A percentile compares a stretch with the other conserved stretches of the same genome.
Conservation (phyloP, 2,329 filamentous ascomycete species). For the Sporothrix globosa region DNA sequence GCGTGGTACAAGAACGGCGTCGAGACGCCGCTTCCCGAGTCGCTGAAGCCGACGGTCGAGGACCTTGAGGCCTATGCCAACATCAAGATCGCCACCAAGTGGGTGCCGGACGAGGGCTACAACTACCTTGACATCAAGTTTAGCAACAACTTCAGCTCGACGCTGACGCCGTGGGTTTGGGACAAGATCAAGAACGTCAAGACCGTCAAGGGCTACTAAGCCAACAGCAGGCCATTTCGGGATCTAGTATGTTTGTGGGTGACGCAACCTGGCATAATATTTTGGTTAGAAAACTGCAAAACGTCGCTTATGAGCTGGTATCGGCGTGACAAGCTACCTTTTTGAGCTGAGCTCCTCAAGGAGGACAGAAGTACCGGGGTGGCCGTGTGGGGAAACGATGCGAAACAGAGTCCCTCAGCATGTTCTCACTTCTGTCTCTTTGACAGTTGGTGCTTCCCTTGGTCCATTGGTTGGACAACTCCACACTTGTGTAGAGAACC, state of each 20-base stretch:
- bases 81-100: slow-evolving; percentile 32
- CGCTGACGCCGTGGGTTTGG: slow-evolving; percentile 32
- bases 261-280: not conserved
- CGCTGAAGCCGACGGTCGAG: slow-evolving; percentile 28
- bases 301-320: not conserved
- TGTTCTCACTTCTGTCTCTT: not conserved
- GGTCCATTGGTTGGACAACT: not conserved
- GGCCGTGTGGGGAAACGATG: not conserved
- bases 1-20: slow-evolving; percentile 35
- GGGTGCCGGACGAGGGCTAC: slow-evolving; percentile 32
- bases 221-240: not conserved
- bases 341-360: not conserved
- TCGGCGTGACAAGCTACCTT: not conserved
- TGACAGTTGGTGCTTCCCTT: not conserved
- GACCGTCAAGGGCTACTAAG: slow-evolving; percentile 34
- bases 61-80: slow-evolving; percentile 29
- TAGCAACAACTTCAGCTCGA: slow-evolving; percentile 35
- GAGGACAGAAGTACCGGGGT: no score
- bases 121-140: slow-evolving; percentile 34
- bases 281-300: not conserved
- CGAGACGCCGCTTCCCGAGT: slow-evolving; percentile 27
- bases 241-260: no score
- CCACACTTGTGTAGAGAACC: not conserved
- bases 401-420: not conserved
- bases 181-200: slow-evolving; percentile 33